Percentiles rank a stretch among this genome's conserved stretches.
These are phyloP conservation scores for Parathielavia hyrcaniae DNA, from an alignment of 495 filamentous ascomycete species.

Conservation along the genomic window DNA sequence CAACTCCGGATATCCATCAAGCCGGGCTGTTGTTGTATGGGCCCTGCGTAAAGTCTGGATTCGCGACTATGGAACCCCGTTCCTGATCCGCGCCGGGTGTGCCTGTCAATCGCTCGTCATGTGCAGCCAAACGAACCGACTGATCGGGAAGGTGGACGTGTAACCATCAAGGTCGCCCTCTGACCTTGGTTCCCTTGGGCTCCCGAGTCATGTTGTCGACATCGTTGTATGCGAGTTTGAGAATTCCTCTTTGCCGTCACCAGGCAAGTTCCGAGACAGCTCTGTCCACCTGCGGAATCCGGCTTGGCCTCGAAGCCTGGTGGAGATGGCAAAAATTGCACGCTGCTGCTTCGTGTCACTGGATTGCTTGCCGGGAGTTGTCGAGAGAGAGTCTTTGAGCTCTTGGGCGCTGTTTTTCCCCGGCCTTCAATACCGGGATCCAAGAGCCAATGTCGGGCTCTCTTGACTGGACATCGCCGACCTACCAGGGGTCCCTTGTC, in stretches of 20 bases:
- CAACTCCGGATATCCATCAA: not conserved
- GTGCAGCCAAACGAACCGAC: not conserved
- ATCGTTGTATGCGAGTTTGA: not conserved
- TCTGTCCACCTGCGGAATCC: slow-evolving; percentile 1
- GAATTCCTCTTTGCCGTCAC: not conserved
- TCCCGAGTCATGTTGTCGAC: not conserved
- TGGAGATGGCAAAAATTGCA: not conserved
- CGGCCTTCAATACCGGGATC: too few relatives aligned
- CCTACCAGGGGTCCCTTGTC: slow-evolving; percentile 16
- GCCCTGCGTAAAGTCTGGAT: not conserved
- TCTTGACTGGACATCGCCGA: slow-evolving; percentile 15
- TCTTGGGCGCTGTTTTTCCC: not conserved
- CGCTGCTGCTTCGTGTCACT: slow-evolving; percentile 3
- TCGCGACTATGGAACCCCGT: slow-evolving; percentile 7
- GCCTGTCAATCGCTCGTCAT: slow-evolving; percentile 14
- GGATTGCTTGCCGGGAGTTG: not conserved
- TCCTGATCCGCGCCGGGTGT: slow-evolving; percentile 17
- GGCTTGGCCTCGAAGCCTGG: not conserved
- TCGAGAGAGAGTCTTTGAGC: not conserved
- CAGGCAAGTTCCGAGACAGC: slow-evolving; percentile 20
- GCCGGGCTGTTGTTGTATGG: not conserved
- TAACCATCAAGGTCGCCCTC: not conserved
- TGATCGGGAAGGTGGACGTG: not conserved
- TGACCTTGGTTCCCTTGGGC: not conserved
- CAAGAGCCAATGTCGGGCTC: slow-evolving; percentile 8